phyloP scores from a whole-genome alignment of 2,329 filamentous ascomycete species.

The Plectosphaerella plurivora region DNA sequence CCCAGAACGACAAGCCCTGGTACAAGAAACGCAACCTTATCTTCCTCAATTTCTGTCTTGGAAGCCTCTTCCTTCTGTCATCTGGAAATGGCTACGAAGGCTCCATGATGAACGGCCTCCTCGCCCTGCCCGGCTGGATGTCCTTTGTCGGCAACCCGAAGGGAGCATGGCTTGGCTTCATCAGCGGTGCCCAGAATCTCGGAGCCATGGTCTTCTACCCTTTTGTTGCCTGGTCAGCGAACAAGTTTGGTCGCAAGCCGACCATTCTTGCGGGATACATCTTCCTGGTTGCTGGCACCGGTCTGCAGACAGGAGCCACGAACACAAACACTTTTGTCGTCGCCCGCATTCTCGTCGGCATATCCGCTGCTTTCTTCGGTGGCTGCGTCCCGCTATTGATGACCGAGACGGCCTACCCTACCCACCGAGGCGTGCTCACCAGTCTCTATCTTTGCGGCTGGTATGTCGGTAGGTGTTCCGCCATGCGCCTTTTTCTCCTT shows the following conservation, averaged over 20 bases:
- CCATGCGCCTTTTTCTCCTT: background rate
- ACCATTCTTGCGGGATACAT: slow-evolving; percentile 1
- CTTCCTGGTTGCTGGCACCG: slow-evolving; percentile 5
- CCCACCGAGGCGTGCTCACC: slow-evolving; percentile 22
- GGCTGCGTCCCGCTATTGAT: slow-evolving; percentile 24
- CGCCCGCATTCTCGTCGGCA: slow-evolving; percentile 24
- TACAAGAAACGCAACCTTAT: slow-evolving; percentile 7
- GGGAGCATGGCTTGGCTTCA: slow-evolving; percentile 6
- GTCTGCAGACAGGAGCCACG: slow-evolving; percentile 16
- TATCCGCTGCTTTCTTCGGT: slow-evolving; percentile 20
- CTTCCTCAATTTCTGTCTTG: slow-evolving; percentile 9
- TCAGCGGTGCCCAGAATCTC: slow-evolving; percentile 3
- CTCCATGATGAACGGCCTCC: slow-evolving; percentile 10
- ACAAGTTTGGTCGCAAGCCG: slow-evolving; percentile 2
- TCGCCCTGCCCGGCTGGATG: slow-evolving; percentile 7
- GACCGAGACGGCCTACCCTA: slow-evolving; percentile 26
- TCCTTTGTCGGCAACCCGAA: slow-evolving; percentile 6
- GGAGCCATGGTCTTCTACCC: slow-evolving; percentile 3
- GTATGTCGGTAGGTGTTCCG: slow-evolving; percentile 3
- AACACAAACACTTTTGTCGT: slow-evolving; percentile 23
- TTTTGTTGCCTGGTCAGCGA: slow-evolving; percentile 1
- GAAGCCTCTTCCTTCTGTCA: slow-evolving; percentile 6
- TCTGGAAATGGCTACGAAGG: slow-evolving; percentile 10
- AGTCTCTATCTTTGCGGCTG: slow-evolving; percentile 15
- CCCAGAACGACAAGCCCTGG: slow-evolving; percentile 5